Percentiles rank a stretch among this genome's conserved stretches.
These are phyloP conservation scores for Botrytis fragariae DNA, from an alignment of 2,329 filamentous ascomycete species.

Conservation along the genomic window DNA sequence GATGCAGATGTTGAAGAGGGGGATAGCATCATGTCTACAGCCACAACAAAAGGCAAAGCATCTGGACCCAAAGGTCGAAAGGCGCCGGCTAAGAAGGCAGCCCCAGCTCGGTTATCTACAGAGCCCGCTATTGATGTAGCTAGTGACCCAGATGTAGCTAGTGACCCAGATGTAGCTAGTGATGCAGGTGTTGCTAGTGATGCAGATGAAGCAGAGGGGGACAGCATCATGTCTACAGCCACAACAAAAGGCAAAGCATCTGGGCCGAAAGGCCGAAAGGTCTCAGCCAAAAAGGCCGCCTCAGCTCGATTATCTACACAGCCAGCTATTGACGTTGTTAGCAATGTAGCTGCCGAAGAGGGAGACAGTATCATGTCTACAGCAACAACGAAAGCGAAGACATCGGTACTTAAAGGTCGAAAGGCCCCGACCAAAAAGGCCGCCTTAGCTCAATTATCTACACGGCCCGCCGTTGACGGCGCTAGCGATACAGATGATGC, in stretches of 20 bases:
- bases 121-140: slow-evolving; percentile 54
- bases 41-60: slow-evolving; percentile 59
- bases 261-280: slow-evolving; percentile 48
- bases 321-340: slow-evolving; percentile 51
- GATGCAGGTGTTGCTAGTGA: slow-evolving; percentile 44
- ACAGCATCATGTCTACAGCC: slow-evolving; percentile 58
- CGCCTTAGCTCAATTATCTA: slow-evolving; percentile 26
- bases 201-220: slow-evolving; percentile 46
- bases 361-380: slow-evolving; percentile 52
- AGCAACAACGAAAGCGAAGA: slow-evolving; percentile 1
- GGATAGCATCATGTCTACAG: slow-evolving; percentile 59
- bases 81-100: slow-evolving; percentile 47
- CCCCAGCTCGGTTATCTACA: slow-evolving; percentile 64
- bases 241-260: slow-evolving; percentile 60
- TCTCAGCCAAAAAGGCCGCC: slow-evolving; percentile 55
- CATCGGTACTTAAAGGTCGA: slow-evolving; percentile 1
- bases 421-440: slow-evolving; percentile 51
- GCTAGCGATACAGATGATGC: no score
- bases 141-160: slow-evolving; percentile 51
- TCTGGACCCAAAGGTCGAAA: slow-evolving; percentile 49
- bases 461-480: no score
- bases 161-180: slow-evolving; percentile 40
- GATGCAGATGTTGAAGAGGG: slow-evolving; percentile 49
- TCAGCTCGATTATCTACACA: slow-evolving; percentile 62
- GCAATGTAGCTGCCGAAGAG: slow-evolving; percentile 44